A percentile compares a stretch with the other conserved stretches of the same genome.
phyloP scores from a whole-genome alignment of 331 rosid genomes.

The Malus hybrid region DNA sequence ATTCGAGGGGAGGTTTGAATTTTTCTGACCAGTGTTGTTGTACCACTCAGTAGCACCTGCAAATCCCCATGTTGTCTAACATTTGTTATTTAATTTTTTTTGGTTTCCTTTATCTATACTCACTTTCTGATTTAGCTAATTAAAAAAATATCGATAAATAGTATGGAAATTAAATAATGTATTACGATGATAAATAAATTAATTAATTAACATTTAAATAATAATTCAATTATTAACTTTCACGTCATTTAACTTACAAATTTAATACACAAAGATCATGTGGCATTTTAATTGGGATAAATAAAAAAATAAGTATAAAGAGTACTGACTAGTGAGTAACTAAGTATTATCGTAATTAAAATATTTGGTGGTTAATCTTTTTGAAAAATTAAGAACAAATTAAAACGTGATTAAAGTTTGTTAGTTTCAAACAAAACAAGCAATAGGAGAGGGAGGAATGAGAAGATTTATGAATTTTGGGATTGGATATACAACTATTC shows the following conservation, averaged over 20 bases:
- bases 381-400: neutral
- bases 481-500: neutral
- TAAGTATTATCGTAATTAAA: neutral
- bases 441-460: neutral
- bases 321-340: too few relatives aligned
- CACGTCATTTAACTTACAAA: accelerated
- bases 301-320: too few relatives aligned
- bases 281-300: too few relatives aligned
- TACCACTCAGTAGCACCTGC: neutral
- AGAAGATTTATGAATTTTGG: neutral
- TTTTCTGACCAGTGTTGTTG: constrained; percentile 3
- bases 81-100: neutral
- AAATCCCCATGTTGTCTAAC: neutral
- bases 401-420: neutral
- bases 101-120: neutral
- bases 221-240: too few relatives aligned
- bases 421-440: neutral
- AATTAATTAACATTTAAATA: too few relatives aligned
- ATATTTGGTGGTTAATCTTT: neutral
- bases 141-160: too few relatives aligned
- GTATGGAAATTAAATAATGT: too few relatives aligned
- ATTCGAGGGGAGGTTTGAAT: constrained; percentile 40
- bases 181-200: too few relatives aligned
- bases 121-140: too few relatives aligned
- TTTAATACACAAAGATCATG: too few relatives aligned